Percentiles rank a stretch among this genome's conserved stretches.
Evolutionary conservation across 2,329 filamentous ascomycete genomes (phyloP).

Genomic region (Aspergillus thermomutatus): DNA sequence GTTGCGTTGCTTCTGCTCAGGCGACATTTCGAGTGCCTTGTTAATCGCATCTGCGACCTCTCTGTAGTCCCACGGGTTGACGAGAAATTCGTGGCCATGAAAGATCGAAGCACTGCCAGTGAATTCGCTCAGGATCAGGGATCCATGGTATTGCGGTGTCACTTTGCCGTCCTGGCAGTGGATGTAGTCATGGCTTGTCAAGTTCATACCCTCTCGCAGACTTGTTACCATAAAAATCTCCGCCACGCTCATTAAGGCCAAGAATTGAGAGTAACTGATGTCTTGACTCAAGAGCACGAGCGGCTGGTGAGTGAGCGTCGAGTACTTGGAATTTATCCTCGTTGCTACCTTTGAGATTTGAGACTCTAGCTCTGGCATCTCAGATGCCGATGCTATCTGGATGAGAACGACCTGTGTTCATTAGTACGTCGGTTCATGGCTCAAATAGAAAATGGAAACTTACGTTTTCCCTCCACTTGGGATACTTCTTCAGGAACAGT

Average conservation of each 20-base stretch:
- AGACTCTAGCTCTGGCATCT: constrained; percentile 78
- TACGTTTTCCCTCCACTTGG: constrained; percentile 74
- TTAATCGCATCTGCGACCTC: constrained; percentile 83
- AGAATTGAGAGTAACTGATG: constrained; percentile 84
- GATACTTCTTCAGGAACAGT: constrained; percentile 86
- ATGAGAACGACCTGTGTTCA: constrained; percentile 69
- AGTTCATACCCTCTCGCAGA: constrained; percentile 92
- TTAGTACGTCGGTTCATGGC: constrained; percentile 1
- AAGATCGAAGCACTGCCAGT: constrained; percentile 87
- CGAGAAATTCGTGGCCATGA: constrained; percentile 69
- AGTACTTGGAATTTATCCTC: constrained; percentile 83
- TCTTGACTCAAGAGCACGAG: constrained; percentile 91
- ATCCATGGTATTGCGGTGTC: constrained; percentile 72
- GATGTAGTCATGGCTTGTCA: constrained; percentile 89
- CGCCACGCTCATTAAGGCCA: constrained; percentile 83
- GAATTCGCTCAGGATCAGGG: constrained; percentile 89
- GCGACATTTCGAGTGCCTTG: constrained; percentile 73
- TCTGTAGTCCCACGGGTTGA: constrained; percentile 94
- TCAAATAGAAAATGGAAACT: constrained; percentile 6
- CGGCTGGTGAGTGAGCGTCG: constrained; percentile 84
- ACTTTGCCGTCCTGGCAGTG: constrained; percentile 82
- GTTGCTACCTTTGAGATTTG: constrained; percentile 91
- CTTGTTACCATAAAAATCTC: constrained; percentile 91
- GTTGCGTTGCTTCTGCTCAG: constrained; percentile 67
- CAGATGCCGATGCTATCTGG: constrained; percentile 83